These are phyloP conservation scores for Alternaria gaisen DNA, from an alignment of 2,329 filamentous ascomycete genomes.

Conservation along the genomic window DNA sequence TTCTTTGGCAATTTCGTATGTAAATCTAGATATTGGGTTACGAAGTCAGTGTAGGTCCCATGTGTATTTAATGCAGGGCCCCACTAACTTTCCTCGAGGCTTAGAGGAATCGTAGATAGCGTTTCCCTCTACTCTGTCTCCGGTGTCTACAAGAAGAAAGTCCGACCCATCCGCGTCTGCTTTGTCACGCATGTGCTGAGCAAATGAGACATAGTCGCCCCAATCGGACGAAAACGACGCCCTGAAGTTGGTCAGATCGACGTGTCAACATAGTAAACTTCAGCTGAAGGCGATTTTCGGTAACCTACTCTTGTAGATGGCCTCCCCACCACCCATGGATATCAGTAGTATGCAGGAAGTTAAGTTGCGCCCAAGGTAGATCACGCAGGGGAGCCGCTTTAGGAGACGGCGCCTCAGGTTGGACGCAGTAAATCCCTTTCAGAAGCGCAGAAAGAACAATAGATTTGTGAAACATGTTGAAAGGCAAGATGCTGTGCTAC, in stretches of 20 bases:
- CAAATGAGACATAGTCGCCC: conserved; percentile 97
- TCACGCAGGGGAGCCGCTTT: conserved; percentile 82
- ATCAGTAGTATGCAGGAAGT: conserved; percentile 88
- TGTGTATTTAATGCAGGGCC: neutral
- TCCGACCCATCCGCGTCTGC: conserved; percentile 83
- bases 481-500: conserved; percentile 5
- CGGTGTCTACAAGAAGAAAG: conserved; percentile 92
- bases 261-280: neutral
- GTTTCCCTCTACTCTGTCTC: conserved; percentile 92
- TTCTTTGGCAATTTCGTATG: conserved; percentile 84
- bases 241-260: conserved; percentile 54
- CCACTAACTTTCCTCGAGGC: conserved; percentile 74
- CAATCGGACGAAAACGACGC: conserved; percentile 94
- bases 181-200: conserved; percentile 78
- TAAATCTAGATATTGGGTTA: conserved; percentile 61
- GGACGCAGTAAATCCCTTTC: conserved; percentile 63
- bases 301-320: conserved; percentile 82
- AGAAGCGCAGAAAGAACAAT: conserved; percentile 29
- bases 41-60: neutral
- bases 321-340: conserved; percentile 96
- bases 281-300: neutral
- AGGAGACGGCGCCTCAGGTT: conserved; percentile 82
- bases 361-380: conserved; percentile 90
- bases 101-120: conserved; percentile 90
- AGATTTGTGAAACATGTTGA: conserved; percentile 29